phyloP scores from a whole-genome alignment of 495 filamentous ascomycete species.

The Cladorrhinum samala region DNA sequence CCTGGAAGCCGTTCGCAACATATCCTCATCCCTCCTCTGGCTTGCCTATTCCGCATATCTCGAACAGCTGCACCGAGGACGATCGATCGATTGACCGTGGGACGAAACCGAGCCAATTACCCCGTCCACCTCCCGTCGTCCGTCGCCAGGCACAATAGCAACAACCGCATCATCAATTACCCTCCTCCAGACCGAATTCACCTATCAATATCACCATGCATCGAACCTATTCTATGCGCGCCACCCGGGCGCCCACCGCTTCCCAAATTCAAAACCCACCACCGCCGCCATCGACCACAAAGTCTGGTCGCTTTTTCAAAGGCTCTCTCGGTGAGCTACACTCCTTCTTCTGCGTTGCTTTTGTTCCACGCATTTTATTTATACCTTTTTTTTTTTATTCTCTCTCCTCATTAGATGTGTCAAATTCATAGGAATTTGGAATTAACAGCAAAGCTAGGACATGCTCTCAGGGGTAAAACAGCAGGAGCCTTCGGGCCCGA shows the following conservation, averaged over 20 bases:
- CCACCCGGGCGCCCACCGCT: slow-evolving; percentile 81
- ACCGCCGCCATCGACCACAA: slow-evolving; percentile 84
- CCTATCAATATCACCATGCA: slow-evolving; percentile 59
- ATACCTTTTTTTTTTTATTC: neutral
- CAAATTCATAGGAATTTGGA: slow-evolving; percentile 6
- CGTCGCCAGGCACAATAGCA: neutral
- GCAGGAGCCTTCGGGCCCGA: slow-evolving; percentile 95
- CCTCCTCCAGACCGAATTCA: neutral
- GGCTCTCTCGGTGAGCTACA: slow-evolving; percentile 64
- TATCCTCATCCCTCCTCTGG: too few relatives aligned
- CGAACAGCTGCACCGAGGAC: neutral
- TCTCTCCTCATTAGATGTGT: neutral
- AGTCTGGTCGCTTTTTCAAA: slow-evolving; percentile 78
- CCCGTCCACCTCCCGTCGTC: neutral
- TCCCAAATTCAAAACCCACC: slow-evolving; percentile 75
- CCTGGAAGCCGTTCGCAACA: neutral
- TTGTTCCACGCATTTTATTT: neutral
- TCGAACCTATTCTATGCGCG: slow-evolving; percentile 98
- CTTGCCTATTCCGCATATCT: neutral
- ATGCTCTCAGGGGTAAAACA: slow-evolving; percentile 85
- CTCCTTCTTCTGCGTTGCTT: neutral
- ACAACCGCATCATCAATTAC: neutral
- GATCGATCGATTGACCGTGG: neutral
- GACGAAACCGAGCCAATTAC: neutral
- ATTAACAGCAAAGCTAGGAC: slow-evolving; percentile 52